Evolutionary conservation across 2,329 filamentous ascomycete species (phyloP).

Genomic region (Hypoxylon sp.): DNA sequence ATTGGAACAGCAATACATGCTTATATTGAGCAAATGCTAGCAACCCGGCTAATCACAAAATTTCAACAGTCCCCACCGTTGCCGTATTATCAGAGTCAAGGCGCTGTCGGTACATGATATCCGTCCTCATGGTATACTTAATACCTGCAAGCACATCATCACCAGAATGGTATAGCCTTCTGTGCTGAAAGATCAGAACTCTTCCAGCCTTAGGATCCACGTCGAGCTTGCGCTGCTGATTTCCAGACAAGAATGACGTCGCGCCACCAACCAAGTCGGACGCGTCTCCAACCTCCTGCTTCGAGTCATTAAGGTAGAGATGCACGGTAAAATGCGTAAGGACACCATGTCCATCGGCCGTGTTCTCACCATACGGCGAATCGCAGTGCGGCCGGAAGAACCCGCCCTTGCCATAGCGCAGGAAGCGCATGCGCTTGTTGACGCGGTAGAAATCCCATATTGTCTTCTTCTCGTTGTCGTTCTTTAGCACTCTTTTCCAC

Average conservation of each 20-base stretch:
- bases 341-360: conserved; percentile 55
- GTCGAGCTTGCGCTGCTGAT: conserved; percentile 56
- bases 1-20: too few species aligned
- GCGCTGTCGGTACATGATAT: conserved; percentile 56
- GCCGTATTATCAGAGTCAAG: not conserved
- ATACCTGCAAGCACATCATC: conserved; percentile 59
- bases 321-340: conserved; percentile 64
- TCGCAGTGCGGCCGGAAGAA: conserved; percentile 80
- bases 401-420: conserved; percentile 75
- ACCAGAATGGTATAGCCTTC: conserved; percentile 60
- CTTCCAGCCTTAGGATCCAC: conserved; percentile 65
- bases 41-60: too few species aligned
- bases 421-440: conserved; percentile 78
- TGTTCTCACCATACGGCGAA: conserved; percentile 63
- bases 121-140: conserved; percentile 66
- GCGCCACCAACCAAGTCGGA: conserved; percentile 60
- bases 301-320: conserved; percentile 62
- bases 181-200: conserved; percentile 69
- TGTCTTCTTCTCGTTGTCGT: conserved; percentile 8
- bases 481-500: conserved; percentile 46
- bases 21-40: too few species aligned
- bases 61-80: too few species aligned
- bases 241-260: conserved; percentile 60
- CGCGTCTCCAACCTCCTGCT: conserved; percentile 49
- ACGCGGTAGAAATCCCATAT: conserved; percentile 60